Percentiles rank a stretch among this genome's conserved stretches.
phyloP scores from a whole-genome alignment of 495 filamentous ascomycete genomes.

The Talaromyces wortmannii region DNA sequence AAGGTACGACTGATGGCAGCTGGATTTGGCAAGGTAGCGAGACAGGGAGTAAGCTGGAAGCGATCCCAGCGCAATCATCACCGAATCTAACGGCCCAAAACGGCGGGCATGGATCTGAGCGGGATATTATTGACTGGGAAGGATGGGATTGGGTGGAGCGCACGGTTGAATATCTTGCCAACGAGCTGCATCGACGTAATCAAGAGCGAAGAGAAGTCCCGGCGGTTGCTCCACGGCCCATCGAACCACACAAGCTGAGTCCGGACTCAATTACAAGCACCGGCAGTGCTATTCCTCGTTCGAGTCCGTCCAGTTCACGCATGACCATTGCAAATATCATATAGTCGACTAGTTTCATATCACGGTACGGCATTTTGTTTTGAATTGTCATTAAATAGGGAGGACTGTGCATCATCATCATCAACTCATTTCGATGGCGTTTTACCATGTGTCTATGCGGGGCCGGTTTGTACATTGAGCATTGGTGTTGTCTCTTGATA shows the following conservation, averaged over 20 bases:
- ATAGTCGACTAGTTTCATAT: conserved; percentile 2
- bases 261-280: conserved; percentile 28
- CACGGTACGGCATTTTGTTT: too few species aligned
- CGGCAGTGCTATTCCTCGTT: conserved; percentile 27
- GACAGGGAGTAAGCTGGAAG: conserved; percentile 30
- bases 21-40: conserved; percentile 85
- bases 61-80: conserved; percentile 10
- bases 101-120: neutral
- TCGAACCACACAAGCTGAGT: conserved; percentile 17
- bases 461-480: too few species aligned
- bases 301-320: conserved; percentile 41
- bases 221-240: conserved; percentile 7
- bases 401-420: too few species aligned
- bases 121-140: conserved; percentile 30
- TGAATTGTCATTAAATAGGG: too few species aligned
- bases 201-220: conserved; percentile 10
- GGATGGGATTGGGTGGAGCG: conserved; percentile 49
- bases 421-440: too few species aligned
- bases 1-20: conserved; percentile 67
- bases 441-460: too few species aligned
- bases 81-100: conserved; percentile 3
- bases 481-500: too few species aligned
- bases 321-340: conserved; percentile 83
- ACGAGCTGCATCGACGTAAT: conserved; percentile 25
- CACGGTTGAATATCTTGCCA: conserved; percentile 38